These are phyloP conservation scores for Fusarium penzigii DNA, from an alignment of 2,329 filamentous ascomycete genomes.

Conservation along the genomic window DNA sequence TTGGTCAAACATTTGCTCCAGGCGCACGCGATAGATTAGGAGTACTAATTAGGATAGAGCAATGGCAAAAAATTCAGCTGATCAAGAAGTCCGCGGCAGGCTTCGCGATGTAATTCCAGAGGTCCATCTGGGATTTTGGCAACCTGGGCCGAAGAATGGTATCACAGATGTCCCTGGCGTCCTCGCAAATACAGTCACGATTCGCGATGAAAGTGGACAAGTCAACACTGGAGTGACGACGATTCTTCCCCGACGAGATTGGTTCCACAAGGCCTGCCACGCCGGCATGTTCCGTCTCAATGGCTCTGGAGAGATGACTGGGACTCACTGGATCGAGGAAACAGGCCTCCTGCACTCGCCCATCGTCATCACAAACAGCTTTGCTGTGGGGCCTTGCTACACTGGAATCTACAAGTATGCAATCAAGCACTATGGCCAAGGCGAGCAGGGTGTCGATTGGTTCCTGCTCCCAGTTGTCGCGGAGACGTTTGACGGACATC, in stretches of 20 bases:
- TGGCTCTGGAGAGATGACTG: slow-evolving; percentile 63
- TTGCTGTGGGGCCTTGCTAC: slow-evolving; percentile 58
- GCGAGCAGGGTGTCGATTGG: slow-evolving; percentile 48
- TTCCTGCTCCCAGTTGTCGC: slow-evolving; percentile 60
- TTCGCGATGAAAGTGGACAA: slow-evolving; percentile 39
- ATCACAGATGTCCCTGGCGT: slow-evolving; percentile 54
- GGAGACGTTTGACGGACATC: slow-evolving; percentile 64
- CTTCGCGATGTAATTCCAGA: slow-evolving; percentile 47
- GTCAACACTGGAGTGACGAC: slow-evolving; percentile 53
- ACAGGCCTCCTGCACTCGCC: slow-evolving; percentile 60
- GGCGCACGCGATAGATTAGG: no score
- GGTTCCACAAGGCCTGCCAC: slow-evolving; percentile 47
- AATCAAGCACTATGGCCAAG: slow-evolving; percentile 44
- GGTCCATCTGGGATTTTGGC: slow-evolving; percentile 45
- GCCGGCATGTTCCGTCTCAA: slow-evolving; percentile 63
- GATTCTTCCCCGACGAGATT: slow-evolving; percentile 47
- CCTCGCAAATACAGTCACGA: slow-evolving; percentile 42
- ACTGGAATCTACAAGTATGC: slow-evolving; percentile 57
- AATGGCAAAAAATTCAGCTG: no score
- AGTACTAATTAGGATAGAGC: no score
- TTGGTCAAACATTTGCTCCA: no score
- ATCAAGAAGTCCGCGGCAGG: no score
- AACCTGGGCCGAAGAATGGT: slow-evolving; percentile 48
- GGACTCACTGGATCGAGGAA: slow-evolving; percentile 62
- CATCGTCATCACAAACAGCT: slow-evolving; percentile 60